phyloP scores from a whole-genome alignment of 1,284 basidiomycete species.

The Tylopilus sp. region DNA sequence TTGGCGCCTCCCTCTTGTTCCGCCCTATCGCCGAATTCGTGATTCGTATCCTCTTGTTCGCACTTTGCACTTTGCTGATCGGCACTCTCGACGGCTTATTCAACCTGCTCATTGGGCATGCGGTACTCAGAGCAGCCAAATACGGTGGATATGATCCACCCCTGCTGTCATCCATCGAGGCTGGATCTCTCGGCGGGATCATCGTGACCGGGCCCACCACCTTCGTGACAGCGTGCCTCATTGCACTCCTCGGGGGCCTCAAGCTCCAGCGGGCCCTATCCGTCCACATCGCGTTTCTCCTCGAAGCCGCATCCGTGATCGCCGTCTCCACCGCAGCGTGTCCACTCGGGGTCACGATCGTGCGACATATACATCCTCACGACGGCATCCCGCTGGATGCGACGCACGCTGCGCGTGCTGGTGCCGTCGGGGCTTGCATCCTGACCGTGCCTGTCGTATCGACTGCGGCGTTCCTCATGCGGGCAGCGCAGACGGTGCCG shows the following conservation, averaged over 20 bases:
- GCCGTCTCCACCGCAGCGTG: constrained; percentile 15
- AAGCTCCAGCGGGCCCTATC: not conserved
- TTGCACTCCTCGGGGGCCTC: constrained; percentile 5
- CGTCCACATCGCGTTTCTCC: constrained; percentile 3
- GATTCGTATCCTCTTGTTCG: constrained; percentile 8
- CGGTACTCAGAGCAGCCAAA: constrained; percentile 10
- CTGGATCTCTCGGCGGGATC: constrained; percentile 17
- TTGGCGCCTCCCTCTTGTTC: constrained; percentile 10
- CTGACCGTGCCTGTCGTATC: constrained; percentile 9
- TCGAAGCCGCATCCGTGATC: constrained; percentile 9
- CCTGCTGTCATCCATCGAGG: constrained; percentile 11
- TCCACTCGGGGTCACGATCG: constrained; percentile 11
- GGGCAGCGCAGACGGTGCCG: constrained; percentile 2
- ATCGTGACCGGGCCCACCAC: constrained; percentile 8
- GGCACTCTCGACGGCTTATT: constrained; percentile 9
- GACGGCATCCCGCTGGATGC: constrained; percentile 4
- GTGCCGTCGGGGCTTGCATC: constrained; percentile 15
- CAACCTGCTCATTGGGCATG: constrained; percentile 10
- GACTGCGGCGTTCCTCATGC: constrained; percentile 7
- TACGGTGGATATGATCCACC: constrained; percentile 11
- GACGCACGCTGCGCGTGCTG: constrained; percentile 16
- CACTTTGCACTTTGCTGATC: constrained; percentile 7
- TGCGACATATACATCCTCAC: not conserved
- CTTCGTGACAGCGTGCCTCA: constrained; percentile 1
- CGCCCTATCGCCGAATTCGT: constrained; percentile 7